Conservation (phyloP, 73 alveolate species). For the Paramecium biaurelia region DNA sequence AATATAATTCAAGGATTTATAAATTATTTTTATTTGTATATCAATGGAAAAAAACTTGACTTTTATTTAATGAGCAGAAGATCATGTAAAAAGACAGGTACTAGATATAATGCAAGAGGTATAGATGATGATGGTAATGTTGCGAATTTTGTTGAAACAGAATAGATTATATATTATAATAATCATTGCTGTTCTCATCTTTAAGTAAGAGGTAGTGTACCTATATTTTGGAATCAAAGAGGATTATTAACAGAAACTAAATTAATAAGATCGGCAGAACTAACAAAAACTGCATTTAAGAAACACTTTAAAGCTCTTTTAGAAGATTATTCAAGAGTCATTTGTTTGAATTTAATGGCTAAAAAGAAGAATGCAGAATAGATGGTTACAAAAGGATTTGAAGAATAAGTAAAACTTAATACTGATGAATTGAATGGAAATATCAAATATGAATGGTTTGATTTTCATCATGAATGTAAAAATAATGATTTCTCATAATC, state of each 20-base stretch:
- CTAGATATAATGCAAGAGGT: slow-evolving; percentile 93
- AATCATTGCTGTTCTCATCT: slow-evolving; percentile 81
- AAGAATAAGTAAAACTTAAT: background rate
- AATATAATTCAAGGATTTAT: slow-evolving; percentile 92
- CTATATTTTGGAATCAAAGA: slow-evolving; percentile 87
- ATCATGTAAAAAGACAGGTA: slow-evolving; percentile 91
- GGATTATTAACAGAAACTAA: slow-evolving; percentile 87
- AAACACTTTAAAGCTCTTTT: slow-evolving; percentile 76
- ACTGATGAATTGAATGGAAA: background rate
- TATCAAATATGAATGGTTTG: slow-evolving; percentile 93
- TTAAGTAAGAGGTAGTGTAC: slow-evolving; percentile 96
- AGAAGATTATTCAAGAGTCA: slow-evolving; percentile 76
- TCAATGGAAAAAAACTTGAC: slow-evolving; percentile 70
- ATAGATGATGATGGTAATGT: slow-evolving; percentile 92
- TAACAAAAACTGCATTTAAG: slow-evolving; percentile 66
- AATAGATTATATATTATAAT: slow-evolving; percentile 77
- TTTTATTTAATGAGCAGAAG: slow-evolving; percentile 87
- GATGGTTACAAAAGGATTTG: slow-evolving; percentile 78
- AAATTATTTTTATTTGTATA: slow-evolving; percentile 71
- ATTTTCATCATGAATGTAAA: slow-evolving; percentile 95
- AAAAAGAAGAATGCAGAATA: slow-evolving; percentile 82
- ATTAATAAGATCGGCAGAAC: slow-evolving; percentile 72
- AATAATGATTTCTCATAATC: slow-evolving; percentile 68
- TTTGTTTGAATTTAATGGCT: slow-evolving; percentile 89
- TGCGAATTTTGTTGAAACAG: slow-evolving; percentile 95